A percentile compares a stretch with the other conserved stretches of the same genome.
phyloP scores from a whole-genome alignment of 306 rosid species.

The Cercis canadensis region DNA sequence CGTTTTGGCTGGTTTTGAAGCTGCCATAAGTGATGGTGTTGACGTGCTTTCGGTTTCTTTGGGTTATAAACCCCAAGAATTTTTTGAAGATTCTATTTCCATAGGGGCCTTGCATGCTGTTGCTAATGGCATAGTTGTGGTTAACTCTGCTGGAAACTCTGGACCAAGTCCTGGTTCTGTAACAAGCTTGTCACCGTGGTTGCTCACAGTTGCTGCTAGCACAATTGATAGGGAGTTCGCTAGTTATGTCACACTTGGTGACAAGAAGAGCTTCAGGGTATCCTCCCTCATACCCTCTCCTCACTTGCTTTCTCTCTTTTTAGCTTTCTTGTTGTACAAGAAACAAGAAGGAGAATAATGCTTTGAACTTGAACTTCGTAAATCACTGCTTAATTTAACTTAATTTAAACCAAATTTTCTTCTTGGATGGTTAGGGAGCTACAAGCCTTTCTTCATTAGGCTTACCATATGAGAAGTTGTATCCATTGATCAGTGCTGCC shows the following conservation, averaged over 20 bases:
- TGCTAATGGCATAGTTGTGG: slow-evolving; percentile 53
- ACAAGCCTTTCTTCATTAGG: slow-evolving; percentile 51
- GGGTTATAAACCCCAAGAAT: slow-evolving; percentile 35
- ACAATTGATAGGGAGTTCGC: slow-evolving; percentile 55
- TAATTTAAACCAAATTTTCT: too few relatives aligned
- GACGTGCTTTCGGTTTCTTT: slow-evolving; percentile 66
- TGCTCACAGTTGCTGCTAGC: slow-evolving; percentile 79
- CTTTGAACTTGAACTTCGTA: too few relatives aligned
- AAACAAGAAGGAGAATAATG: too few relatives aligned
- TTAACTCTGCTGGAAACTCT: slow-evolving; percentile 60
- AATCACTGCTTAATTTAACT: too few relatives aligned
- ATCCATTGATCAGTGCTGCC: slow-evolving; percentile 50
- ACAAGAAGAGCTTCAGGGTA: slow-evolving; percentile 51
- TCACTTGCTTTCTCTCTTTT: background rate
- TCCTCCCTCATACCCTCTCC: background rate
- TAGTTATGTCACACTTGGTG: slow-evolving; percentile 55
- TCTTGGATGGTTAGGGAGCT: slow-evolving; percentile 49
- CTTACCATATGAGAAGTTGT: slow-evolving; percentile 47
- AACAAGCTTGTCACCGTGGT: slow-evolving; percentile 60
- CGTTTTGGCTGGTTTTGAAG: slow-evolving; percentile 72
- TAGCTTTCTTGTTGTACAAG: too few relatives aligned
- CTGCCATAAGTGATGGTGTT: slow-evolving; percentile 81
- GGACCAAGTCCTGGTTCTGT: slow-evolving; percentile 48
- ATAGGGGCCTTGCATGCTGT: slow-evolving; percentile 76
- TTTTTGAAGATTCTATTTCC: slow-evolving; percentile 25